These are phyloP conservation scores for Calocera cornea DNA, from an alignment of 768 basidiomycete species.

Conservation along the genomic window DNA sequence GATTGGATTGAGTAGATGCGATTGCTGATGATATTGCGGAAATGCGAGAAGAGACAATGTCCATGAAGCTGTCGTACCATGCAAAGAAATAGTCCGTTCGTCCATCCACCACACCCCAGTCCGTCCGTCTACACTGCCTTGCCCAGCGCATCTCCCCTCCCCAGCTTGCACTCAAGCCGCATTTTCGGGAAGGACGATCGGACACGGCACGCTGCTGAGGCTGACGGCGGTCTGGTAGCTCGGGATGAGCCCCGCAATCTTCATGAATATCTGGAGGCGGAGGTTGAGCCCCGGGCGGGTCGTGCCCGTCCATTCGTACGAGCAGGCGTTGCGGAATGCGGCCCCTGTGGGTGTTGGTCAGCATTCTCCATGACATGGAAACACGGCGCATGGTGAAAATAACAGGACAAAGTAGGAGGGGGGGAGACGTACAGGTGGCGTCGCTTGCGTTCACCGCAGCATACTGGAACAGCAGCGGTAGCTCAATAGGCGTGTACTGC, in stretches of 20 bases:
- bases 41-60: background rate
- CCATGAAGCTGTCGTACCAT: background rate
- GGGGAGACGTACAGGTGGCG: slow-evolving; percentile 48
- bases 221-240: slow-evolving; percentile 40
- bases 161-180: background rate
- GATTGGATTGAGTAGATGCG: too few relatives aligned
- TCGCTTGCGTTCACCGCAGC: slow-evolving; percentile 65
- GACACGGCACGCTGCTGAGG: slow-evolving; percentile 50
- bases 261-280: slow-evolving; percentile 49
- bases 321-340: slow-evolving; percentile 67
- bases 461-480: slow-evolving; percentile 80
- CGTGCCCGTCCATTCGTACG: slow-evolving; percentile 30
- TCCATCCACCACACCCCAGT: too few relatives aligned
- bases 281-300: slow-evolving; percentile 40
- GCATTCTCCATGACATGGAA: too few relatives aligned
- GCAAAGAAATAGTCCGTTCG: too few relatives aligned
- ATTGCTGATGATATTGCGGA: too few relatives aligned
- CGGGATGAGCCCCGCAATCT: slow-evolving; percentile 54
- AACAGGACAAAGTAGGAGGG: too few relatives aligned
- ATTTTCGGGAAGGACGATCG: slow-evolving; percentile 42
- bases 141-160: too few relatives aligned
- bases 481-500: slow-evolving; percentile 42
- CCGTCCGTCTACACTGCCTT: too few relatives aligned
- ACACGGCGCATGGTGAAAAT: too few relatives aligned
- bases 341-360: slow-evolving; percentile 36